Percentiles rank a stretch among this genome's conserved stretches.
Conservation (phyloP, 352 stramenopile species). For the Pythium periplocum region DNA sequence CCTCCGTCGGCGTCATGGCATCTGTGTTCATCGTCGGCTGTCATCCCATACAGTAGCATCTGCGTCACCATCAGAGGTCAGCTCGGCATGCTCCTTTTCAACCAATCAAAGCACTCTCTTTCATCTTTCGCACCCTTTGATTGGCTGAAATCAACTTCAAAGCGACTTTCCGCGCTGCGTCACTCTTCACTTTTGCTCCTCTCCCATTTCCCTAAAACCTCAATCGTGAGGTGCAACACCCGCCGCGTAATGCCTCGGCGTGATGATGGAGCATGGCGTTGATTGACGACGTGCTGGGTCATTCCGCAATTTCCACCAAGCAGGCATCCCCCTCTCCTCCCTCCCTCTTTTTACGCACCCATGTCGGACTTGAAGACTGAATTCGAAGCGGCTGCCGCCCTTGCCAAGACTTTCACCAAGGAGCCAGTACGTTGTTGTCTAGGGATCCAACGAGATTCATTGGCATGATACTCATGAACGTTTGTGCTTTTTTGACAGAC, state of each 20-base stretch:
- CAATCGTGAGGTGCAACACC: constrained; percentile 6
- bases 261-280: not conserved
- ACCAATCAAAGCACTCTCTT: constrained; percentile 6
- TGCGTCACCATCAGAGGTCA: not conserved
- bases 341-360: constrained; percentile 7
- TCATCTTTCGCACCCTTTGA: not conserved
- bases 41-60: not conserved
- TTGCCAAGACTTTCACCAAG: constrained; percentile 81
- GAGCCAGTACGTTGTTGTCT: constrained; percentile 29
- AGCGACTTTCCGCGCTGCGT: constrained; percentile 3
- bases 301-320: constrained; percentile 35
- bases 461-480: not conserved
- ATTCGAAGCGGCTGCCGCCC: constrained; percentile 77
- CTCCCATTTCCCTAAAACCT: constrained; percentile 9
- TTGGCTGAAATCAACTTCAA: constrained; percentile 15
- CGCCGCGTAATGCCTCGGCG: too few species aligned
- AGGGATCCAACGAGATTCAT: not conserved
- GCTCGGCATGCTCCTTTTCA: constrained; percentile 2
- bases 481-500: constrained; percentile 14
- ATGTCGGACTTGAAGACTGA: constrained; percentile 84
- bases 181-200: constrained; percentile 5
- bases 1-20: too few species aligned
- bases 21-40: too few species aligned
- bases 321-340: constrained; percentile 7
- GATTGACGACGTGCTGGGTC: constrained; percentile 6